phyloP scores from a whole-genome alignment of 2,329 filamentous ascomycete genomes.

The Aspergillus fructus region DNA sequence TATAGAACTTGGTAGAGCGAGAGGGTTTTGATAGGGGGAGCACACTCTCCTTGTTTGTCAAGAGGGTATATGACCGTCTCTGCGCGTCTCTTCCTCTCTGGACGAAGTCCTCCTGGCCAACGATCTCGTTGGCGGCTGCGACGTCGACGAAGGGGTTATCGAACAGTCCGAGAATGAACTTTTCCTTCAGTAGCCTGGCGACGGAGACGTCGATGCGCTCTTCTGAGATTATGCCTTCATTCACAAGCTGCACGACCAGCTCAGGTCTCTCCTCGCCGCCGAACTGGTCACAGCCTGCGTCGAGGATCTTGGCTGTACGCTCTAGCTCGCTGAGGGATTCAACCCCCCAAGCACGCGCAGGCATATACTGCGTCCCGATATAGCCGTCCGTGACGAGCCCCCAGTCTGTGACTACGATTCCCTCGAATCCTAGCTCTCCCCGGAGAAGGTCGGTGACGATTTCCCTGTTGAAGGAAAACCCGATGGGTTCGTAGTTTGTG shows the following conservation, averaged over 20 bases:
- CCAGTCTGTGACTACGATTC: slow-evolving; percentile 2
- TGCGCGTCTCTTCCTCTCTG: not conserved
- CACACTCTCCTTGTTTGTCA: not conserved
- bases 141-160: slow-evolving; percentile 1
- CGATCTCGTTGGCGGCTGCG: not conserved
- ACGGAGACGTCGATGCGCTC: slow-evolving; percentile 2
- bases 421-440: not conserved
- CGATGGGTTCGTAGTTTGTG: not conserved
- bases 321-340: not conserved
- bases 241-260: not conserved
- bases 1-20: not conserved
- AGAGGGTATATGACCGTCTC: not conserved
- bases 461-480: not conserved
- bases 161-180: slow-evolving; percentile 1
- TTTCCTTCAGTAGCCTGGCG: not conserved
- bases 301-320: not conserved
- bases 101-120: not conserved
- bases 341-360: slow-evolving; percentile 1
- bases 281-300: slow-evolving; percentile 4
- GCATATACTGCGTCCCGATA: not conserved
- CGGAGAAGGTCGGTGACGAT: slow-evolving; percentile 4
- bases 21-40: not conserved
- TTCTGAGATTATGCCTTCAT: not conserved
- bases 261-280: slow-evolving; percentile 4
- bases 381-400: slow-evolving; percentile 1